Percentiles rank a stretch among this genome's conserved stretches.
phyloP scores from a whole-genome alignment of 1,284 basidiomycete genomes.

The Sanghuangporus sanghuang region DNA sequence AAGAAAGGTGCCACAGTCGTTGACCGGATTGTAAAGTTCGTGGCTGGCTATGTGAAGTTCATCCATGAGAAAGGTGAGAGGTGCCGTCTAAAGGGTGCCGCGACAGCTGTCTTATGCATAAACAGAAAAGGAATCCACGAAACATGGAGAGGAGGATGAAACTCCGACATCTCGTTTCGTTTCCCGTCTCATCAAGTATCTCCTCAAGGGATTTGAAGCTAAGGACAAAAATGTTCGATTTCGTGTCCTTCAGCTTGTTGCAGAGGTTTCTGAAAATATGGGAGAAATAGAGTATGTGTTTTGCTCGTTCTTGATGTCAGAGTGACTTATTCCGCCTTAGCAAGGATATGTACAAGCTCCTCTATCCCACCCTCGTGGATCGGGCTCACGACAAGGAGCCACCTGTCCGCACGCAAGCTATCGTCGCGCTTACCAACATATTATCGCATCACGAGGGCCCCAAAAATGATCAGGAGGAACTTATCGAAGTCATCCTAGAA shows the following conservation, averaged over 20 bases:
- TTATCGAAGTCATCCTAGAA: constrained; percentile 68
- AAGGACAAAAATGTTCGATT: constrained; percentile 90
- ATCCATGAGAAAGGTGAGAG: constrained; percentile 68
- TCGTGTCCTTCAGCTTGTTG: constrained; percentile 74
- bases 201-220: constrained; percentile 80
- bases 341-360: constrained; percentile 73
- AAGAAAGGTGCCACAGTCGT: constrained; percentile 84
- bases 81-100: neutral
- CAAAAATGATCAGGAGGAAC: constrained; percentile 57
- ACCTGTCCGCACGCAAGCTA: constrained; percentile 79
- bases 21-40: constrained; percentile 82
- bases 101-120: neutral
- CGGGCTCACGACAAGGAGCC: constrained; percentile 86
- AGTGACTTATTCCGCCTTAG: constrained; percentile 34
- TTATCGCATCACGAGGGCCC: constrained; percentile 47
- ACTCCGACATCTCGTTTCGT: constrained; percentile 74
- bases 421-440: constrained; percentile 81
- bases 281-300: constrained; percentile 78
- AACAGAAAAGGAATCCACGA: neutral
- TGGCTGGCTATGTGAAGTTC: constrained; percentile 79
- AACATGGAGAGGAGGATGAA: constrained; percentile 38
- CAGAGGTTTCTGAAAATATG: constrained; percentile 74
- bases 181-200: constrained; percentile 67
- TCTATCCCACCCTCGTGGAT: constrained; percentile 70
- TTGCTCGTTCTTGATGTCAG: too few species aligned